Percentiles rank a stretch among this genome's conserved stretches.
Conservation (phyloP, 352 stramenopile species). For the Lagenidium giganteum region DNA sequence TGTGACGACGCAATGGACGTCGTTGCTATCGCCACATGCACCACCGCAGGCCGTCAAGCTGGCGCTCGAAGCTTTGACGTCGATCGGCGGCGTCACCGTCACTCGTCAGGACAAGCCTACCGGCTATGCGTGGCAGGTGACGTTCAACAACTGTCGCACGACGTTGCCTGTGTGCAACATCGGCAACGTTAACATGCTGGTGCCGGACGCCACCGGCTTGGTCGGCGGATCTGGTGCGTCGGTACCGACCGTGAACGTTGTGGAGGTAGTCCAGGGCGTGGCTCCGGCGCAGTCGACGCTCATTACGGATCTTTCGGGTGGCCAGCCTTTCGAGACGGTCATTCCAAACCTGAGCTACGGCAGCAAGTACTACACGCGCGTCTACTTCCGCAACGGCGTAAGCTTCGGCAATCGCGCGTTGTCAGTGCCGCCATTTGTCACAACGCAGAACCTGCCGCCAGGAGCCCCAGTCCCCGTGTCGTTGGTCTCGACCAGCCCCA, state of each 20-base stretch:
- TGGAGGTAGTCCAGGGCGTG: constrained; percentile 35
- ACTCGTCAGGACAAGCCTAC: constrained; percentile 39
- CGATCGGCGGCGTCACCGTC: constrained; percentile 53
- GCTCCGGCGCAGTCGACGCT: constrained; percentile 27
- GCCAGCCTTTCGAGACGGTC: constrained; percentile 47
- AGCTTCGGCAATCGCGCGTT: constrained; percentile 66
- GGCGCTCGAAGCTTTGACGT: constrained; percentile 31
- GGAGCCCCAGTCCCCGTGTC: constrained; percentile 73
- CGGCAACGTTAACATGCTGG: constrained; percentile 69
- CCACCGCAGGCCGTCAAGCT: constrained; percentile 22
- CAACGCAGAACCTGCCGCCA: constrained; percentile 80
- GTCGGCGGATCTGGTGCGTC: constrained; percentile 23
- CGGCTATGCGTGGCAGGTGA: constrained; percentile 82
- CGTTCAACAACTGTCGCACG: constrained; percentile 67
- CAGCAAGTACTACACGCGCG: constrained; percentile 84
- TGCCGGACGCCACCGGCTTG: constrained; percentile 28
- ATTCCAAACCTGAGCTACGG: constrained; percentile 73
- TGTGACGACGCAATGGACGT: constrained; percentile 21
- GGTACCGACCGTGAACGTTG: constrained; percentile 29
- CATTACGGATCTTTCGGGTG: constrained; percentile 63
- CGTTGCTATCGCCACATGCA: constrained; percentile 39
- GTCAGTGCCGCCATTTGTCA: constrained; percentile 58
- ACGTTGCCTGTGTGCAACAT: constrained; percentile 87
- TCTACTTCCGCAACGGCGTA: constrained; percentile 81
- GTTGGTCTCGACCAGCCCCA: constrained; percentile 77